A percentile compares a stretch with the other conserved stretches of the same genome.
Conservation (phyloP, 2,329 filamentous ascomycete species). For the Aaosphaeria arxii region DNA sequence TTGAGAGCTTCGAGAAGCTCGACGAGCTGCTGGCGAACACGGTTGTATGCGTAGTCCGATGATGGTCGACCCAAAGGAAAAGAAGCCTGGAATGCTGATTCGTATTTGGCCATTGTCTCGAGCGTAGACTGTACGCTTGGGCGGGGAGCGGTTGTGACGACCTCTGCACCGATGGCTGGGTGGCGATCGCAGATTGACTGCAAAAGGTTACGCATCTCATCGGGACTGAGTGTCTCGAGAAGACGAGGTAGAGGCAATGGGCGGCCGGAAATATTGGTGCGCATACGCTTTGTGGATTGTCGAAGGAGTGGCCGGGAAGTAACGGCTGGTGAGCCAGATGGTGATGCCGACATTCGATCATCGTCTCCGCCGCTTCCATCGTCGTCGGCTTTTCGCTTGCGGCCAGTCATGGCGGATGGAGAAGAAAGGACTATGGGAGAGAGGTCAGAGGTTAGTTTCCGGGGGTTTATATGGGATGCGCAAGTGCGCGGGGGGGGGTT, state of each 20-base stretch:
- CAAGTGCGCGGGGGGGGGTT: slow-evolving; percentile 8
- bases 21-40: slow-evolving; percentile 76
- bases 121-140: slow-evolving; percentile 80
- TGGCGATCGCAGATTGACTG: slow-evolving; percentile 88
- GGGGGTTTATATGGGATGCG: not conserved
- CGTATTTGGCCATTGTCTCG: slow-evolving; percentile 77
- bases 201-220: slow-evolving; percentile 81
- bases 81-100: slow-evolving; percentile 70
- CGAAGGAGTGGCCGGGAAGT: slow-evolving; percentile 63
- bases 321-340: slow-evolving; percentile 75
- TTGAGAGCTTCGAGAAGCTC: slow-evolving; percentile 84
- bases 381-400: slow-evolving; percentile 87
- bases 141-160: slow-evolving; percentile 79
- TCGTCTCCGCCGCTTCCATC: slow-evolving; percentile 57
- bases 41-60: slow-evolving; percentile 92
- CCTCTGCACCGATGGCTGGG: slow-evolving; percentile 79
- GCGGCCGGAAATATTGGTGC: slow-evolving; percentile 66
- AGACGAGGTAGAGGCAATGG: slow-evolving; percentile 69
- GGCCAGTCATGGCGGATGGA: slow-evolving; percentile 45
- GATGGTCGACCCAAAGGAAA: slow-evolving; percentile 81
- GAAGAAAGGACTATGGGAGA: slow-evolving; percentile 36
- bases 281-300: slow-evolving; percentile 57
- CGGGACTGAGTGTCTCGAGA: slow-evolving; percentile 87
- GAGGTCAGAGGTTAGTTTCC: slow-evolving; percentile 5
- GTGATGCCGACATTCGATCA: slow-evolving; percentile 90